These are phyloP conservation scores for Rhododendron kiyosumense DNA, from an alignment of 148 eudicot genomes.

Conservation along the genomic window DNA sequence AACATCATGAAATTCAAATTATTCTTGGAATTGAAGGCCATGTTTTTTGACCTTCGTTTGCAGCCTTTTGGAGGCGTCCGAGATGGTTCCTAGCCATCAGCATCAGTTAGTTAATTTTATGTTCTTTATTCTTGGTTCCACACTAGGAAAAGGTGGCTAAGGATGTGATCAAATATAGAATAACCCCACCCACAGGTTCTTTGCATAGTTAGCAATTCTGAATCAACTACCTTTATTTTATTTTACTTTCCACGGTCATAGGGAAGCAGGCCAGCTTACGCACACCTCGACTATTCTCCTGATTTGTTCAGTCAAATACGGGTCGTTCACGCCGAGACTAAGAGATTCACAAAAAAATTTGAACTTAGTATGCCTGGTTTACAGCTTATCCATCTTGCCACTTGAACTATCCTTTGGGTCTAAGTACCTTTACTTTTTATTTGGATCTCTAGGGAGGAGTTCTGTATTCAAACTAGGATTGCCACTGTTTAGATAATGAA, in stretches of 20 bases:
- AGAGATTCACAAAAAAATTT: too few species aligned
- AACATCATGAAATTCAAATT: conserved; percentile 3
- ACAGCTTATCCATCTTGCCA: too few species aligned
- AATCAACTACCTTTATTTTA: not conserved
- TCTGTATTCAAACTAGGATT: not conserved
- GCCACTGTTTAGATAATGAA: too few species aligned
- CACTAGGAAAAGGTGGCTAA: not conserved
- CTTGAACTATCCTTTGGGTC: too few species aligned
- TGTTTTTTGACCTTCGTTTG: conserved; percentile 7
- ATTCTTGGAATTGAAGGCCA: not conserved
- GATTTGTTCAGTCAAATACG: too few species aligned
- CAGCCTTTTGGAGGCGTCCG: not conserved
- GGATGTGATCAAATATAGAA: not conserved
- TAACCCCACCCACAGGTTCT: not conserved
- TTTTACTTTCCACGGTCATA: too few species aligned
- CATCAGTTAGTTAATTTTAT: conserved; percentile 12
- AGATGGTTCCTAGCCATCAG: conserved; percentile 7
- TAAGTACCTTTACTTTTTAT: too few species aligned
- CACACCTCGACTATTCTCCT: too few species aligned
- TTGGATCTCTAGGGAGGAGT: not conserved
- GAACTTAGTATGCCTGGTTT: too few species aligned
- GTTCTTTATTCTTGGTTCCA: not conserved
- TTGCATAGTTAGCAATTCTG: not conserved
- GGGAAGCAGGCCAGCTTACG: too few species aligned
- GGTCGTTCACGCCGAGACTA: too few species aligned